Base-by-base conservation (phyloP, 192 early-diverging fungal genomes). In the Mortierella claussenii region DNA sequence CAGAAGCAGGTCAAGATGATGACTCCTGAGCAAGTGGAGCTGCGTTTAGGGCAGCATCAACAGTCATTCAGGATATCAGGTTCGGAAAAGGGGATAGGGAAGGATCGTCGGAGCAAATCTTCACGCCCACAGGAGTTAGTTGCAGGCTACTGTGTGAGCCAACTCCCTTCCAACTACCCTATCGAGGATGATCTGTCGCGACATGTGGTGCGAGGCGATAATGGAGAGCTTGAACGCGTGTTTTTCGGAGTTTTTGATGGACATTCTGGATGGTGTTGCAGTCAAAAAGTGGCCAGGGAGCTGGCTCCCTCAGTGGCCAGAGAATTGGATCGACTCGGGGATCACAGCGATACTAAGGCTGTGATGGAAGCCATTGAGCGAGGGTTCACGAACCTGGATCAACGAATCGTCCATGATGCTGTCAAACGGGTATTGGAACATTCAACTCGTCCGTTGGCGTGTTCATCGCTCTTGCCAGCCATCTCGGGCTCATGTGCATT, bases 171-270 rank as follows among this genome's bases (percentile, higher is more conserved):
- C 56, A 87, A 87, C 44, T 60, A 69, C 24, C 83, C 86, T 15
- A 68, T 79, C 0, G 86, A 87, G 58, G 86, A 87, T 46, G 69
- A 81, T 37, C 64, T 70, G 20, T 82, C 80, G 20, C 57, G 55
- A 30, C 62, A 65, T 65, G 56, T 68, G 13, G 20, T 60, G 11
- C 47, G 60, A 12, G 48, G 70, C 30, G 27, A 61, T 2, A 55
- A 78, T 42, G 79, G 69, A 2, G 70, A 60, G 0, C 53, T 79
- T 30, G 75, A 79, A 24, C 50, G 76, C 17, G 44, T 81, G 47
- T 83, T 80, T 57, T 76, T 67, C 26, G 86, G 83, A 12, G 71
- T 87, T 11, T 87, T 71, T 73, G 83, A 87, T 68, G 86, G 86
- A 1, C 86, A 87, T 30, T 78, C 78, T 44, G 86, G 86, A 17